Evolutionary conservation across 768 basidiomycete species (phyloP), one percentile per base, ranked within the genome.

Genomic region (Panellus pusillus): DNA sequence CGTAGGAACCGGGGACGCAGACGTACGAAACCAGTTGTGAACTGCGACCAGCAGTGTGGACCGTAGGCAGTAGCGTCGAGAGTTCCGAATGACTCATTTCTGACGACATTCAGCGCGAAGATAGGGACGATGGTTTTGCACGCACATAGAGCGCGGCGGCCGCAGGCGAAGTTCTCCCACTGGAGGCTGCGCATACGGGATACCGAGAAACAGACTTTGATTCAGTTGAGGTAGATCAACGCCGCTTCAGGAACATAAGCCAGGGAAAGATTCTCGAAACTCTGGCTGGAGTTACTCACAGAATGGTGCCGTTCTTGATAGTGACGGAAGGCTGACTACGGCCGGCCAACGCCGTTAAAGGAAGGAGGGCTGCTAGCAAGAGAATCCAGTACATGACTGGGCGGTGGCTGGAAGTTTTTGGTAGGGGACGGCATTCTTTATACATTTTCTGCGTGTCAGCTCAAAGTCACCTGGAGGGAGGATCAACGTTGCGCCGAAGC

Each of bases 111-210:
- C 18, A 17, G 15, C n/a, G 9, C 28, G 46, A 17, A 19, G 14
- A n/a, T n/a, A 44, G 28, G 35, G 35, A 17, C 13, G 31, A 18
- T 9, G 47, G 24, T 18, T 12, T 20, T 6, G 19, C 9, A 42
- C 38, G 19, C 27, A 50, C 49, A 50, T 50, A 12, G 49, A 31
- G 24, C 31, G 49, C n/a, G 49, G 49, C 9, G 38, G 49, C 15
- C 74, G 63, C 44, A 69, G 57, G 12, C 76, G 68, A 41, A 79
- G 62, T 13, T 63, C 41, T 2, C 74, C 76, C 2, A 72, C 39
- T 0, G 78, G 78, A 3, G 78, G 70, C 52, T 72, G 67, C 12
- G 76, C 78, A 45, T 67, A 79, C 1, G 76, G 77, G 18, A 79
- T 68, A 2, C 76, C 76, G 19, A 75, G 68, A 68, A 50, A 50